These are phyloP conservation scores for Wickerhamomyces rabaulensis DNA, from an alignment of 805 yeast genomes.

Conservation along the genomic window DNA sequence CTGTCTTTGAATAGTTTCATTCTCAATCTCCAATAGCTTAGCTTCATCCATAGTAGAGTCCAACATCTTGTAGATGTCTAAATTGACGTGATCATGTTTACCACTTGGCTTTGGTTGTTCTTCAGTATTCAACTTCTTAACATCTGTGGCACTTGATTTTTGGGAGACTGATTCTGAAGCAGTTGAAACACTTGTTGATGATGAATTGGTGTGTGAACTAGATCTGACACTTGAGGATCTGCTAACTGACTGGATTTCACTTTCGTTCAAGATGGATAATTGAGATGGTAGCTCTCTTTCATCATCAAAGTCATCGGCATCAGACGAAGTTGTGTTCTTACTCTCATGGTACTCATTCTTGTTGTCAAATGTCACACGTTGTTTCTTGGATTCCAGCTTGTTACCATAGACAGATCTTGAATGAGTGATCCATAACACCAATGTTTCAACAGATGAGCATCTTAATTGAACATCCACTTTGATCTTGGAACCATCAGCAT, in stretches of 20 bases:
- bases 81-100: conserved; percentile 5
- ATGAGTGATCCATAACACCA: conserved; percentile 82
- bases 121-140: conserved; percentile 1
- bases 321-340: conserved; percentile 1
- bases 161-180: conserved; percentile 4
- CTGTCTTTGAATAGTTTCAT: conserved; percentile 35
- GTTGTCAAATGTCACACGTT: background rate
- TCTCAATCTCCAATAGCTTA: conserved; percentile 41
- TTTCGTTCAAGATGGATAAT: conserved; percentile 33
- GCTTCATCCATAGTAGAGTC: conserved; percentile 26
- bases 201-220: conserved; percentile 12
- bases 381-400: conserved; percentile 5
- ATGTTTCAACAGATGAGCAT: conserved; percentile 52
- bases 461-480: conserved; percentile 78
- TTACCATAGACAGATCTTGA: conserved; percentile 41
- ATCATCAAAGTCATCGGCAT: conserved; percentile 27
- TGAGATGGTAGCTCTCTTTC: conserved; percentile 35
- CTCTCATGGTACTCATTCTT: background rate
- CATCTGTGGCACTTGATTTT: conserved; percentile 4
- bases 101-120: conserved; percentile 3
- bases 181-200: conserved; percentile 8
- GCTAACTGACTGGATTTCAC: conserved; percentile 26
- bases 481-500: conserved; percentile 61
- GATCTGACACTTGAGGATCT: conserved; percentile 23
- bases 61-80: conserved; percentile 14